Conservation (phyloP, 805 yeast species). For the Wickerhamiella spandovensis region DNA sequence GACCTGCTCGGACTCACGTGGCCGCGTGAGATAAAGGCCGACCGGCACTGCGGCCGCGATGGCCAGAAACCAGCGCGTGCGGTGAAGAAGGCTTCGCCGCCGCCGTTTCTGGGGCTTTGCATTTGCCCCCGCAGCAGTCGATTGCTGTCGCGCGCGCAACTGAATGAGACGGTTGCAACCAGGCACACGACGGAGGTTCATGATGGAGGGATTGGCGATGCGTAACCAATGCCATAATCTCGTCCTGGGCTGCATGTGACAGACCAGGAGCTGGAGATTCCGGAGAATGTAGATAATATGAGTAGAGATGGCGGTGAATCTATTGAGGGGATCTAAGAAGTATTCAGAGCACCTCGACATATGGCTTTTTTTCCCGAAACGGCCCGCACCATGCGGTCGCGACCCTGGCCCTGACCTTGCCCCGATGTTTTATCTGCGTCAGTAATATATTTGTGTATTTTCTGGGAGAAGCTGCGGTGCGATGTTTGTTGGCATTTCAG, state of each 20-base stretch:
- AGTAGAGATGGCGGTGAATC: no score
- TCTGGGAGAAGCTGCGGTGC: no score
- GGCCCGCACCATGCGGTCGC: no score
- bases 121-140: not conserved
- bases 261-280: not conserved
- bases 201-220: not conserved
- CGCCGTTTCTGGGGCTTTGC: not conserved
- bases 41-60: not conserved
- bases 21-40: slow-evolving; percentile 2
- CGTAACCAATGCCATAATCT: not conserved
- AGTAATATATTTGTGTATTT: no score
- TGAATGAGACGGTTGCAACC: not conserved
- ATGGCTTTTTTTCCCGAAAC: no score
- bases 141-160: not conserved
- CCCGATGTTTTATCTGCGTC: no score
- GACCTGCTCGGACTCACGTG: slow-evolving; percentile 31
- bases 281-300: no score
- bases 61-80: not conserved
- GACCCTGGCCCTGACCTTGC: no score
- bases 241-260: slow-evolving; percentile 2
- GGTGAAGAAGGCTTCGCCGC: not conserved
- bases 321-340: no score
- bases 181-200: slow-evolving; percentile 1
- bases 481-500: slow-evolving; percentile 69
- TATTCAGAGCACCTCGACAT: no score